Conservation (phyloP, 768 basidiomycete genomes). For the Russula lepida region DNA sequence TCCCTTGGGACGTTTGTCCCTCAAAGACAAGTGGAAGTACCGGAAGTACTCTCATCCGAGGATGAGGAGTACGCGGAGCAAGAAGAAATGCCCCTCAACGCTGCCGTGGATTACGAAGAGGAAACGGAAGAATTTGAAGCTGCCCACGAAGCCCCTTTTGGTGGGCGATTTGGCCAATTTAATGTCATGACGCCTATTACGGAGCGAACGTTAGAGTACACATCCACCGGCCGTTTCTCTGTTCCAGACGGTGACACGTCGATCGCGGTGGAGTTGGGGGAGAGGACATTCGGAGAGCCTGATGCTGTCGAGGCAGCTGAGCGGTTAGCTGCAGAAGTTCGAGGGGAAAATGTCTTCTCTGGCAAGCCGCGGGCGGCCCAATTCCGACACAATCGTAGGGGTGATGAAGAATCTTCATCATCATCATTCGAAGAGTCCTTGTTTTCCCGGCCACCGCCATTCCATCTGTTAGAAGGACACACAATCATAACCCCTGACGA, state of each 20-base stretch:
- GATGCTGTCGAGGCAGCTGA: constrained; percentile 47
- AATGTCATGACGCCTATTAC: constrained; percentile 97
- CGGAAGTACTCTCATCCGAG: constrained; percentile 18
- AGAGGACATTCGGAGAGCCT: constrained; percentile 22
- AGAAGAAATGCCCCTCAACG: neutral
- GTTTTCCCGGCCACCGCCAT: constrained; percentile 4
- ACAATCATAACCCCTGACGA: constrained; percentile 13
- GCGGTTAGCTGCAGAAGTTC: constrained; percentile 40
- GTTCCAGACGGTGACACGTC: constrained; percentile 26
- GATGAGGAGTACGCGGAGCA: constrained; percentile 25
- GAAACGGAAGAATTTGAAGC: constrained; percentile 23
- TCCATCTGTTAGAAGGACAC: constrained; percentile 12
- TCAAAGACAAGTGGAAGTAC: neutral
- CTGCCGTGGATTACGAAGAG: constrained; percentile 14
- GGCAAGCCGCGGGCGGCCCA: constrained; percentile 13
- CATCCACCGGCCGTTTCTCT: constrained; percentile 47
- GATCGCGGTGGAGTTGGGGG: constrained; percentile 21
- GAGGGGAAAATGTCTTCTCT: constrained; percentile 22
- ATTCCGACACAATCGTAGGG: constrained; percentile 10
- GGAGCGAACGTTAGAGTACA: constrained; percentile 85
- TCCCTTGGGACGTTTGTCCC: constrained; percentile 22
- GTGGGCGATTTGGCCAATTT: constrained; percentile 73
- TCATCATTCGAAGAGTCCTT: constrained; percentile 6
- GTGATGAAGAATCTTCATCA: constrained; percentile 20
- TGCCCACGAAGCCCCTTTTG: constrained; percentile 40